Evolutionary conservation across 2,329 filamentous ascomycete genomes (phyloP).

Genomic region (Dothidotthia symphoricarpi): DNA sequence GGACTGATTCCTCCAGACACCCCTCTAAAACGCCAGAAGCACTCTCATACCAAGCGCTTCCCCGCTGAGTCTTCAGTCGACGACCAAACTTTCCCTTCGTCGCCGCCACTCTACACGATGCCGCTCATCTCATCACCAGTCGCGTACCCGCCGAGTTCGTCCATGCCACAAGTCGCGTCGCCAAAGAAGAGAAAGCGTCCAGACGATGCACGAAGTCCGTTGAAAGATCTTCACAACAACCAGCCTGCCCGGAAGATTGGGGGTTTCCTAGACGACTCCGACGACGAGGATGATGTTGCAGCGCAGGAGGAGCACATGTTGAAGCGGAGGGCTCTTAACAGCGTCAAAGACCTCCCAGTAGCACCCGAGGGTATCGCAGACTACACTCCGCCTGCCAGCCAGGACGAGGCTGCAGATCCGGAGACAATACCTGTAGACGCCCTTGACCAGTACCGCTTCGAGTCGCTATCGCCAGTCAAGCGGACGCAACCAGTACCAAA

Average conservation of each 20-base stretch:
- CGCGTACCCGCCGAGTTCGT: slow-evolving; percentile 55
- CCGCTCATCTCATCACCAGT: slow-evolving; percentile 60
- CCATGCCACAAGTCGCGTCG: slow-evolving; percentile 34
- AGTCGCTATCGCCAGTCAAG: slow-evolving; percentile 24
- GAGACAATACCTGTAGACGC: slow-evolving; percentile 31
- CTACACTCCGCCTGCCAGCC: slow-evolving; percentile 38
- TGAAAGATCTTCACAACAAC: slow-evolving; percentile 35
- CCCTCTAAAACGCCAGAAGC: slow-evolving; percentile 25
- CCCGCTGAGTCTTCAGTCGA: slow-evolving; percentile 14
- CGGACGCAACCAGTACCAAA: slow-evolving; percentile 11
- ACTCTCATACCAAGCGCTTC: slow-evolving; percentile 9
- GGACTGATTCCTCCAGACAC: slow-evolving; percentile 35
- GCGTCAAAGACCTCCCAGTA: slow-evolving; percentile 26
- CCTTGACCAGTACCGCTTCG: slow-evolving; percentile 31
- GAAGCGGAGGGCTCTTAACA: slow-evolving; percentile 36
- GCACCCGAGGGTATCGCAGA: slow-evolving; percentile 24
- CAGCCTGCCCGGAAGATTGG: slow-evolving; percentile 37
- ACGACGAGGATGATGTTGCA: slow-evolving; percentile 44
- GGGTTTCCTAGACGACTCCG: slow-evolving; percentile 43
- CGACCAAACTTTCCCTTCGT: slow-evolving; percentile 33
- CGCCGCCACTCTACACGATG: slow-evolving; percentile 59
- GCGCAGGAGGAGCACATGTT: slow-evolving; percentile 40
- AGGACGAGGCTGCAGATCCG: slow-evolving; percentile 28
- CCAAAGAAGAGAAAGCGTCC: slow-evolving; percentile 42
- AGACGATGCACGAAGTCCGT: slow-evolving; percentile 28